A percentile compares a stretch with the other conserved stretches of the same genome.
Evolutionary conservation across 352 stramenopile genomes (phyloP).

Genomic region (Globisporangium solare): DNA sequence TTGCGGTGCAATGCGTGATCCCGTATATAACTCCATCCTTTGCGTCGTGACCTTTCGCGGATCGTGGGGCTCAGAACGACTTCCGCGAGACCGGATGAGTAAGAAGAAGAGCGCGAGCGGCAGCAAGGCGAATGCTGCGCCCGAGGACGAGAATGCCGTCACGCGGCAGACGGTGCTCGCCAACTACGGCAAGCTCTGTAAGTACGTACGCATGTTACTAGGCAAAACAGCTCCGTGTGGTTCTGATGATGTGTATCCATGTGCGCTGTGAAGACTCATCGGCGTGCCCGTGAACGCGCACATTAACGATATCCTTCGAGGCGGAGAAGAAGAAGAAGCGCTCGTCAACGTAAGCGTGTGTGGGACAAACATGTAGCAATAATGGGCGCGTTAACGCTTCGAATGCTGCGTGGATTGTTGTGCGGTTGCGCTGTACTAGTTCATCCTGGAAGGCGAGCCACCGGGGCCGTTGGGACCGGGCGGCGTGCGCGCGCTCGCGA

Average conservation of each 20-base stretch:
- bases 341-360: constrained; percentile 48
- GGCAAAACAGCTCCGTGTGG: neutral
- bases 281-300: constrained; percentile 58
- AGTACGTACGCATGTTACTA: constrained; percentile 21
- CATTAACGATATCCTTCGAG: constrained; percentile 65
- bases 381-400: too few species aligned
- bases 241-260: neutral
- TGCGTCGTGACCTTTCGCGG: too few species aligned
- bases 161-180: constrained; percentile 50
- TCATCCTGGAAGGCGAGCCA: constrained; percentile 74
- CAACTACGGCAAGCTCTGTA: constrained; percentile 80
- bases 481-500: constrained; percentile 55
- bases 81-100: constrained; percentile 27
- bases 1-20: too few species aligned
- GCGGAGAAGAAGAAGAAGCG: constrained; percentile 57
- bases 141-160: constrained; percentile 62
- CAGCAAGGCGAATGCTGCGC: constrained; percentile 44
- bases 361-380: too few species aligned
- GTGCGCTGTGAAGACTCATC: constrained; percentile 39
- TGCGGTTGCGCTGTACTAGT: constrained; percentile 28
- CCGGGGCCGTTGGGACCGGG: constrained; percentile 53
- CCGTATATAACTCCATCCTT: too few species aligned
- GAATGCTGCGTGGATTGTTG: neutral
- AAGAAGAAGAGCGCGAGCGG: constrained; percentile 34
- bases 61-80: too few species aligned